A percentile compares a stretch with the other conserved stretches of the same genome.
phyloP scores from a whole-genome alignment of 2,329 filamentous ascomycete species.

The Phialemonium atrogriseum region DNA sequence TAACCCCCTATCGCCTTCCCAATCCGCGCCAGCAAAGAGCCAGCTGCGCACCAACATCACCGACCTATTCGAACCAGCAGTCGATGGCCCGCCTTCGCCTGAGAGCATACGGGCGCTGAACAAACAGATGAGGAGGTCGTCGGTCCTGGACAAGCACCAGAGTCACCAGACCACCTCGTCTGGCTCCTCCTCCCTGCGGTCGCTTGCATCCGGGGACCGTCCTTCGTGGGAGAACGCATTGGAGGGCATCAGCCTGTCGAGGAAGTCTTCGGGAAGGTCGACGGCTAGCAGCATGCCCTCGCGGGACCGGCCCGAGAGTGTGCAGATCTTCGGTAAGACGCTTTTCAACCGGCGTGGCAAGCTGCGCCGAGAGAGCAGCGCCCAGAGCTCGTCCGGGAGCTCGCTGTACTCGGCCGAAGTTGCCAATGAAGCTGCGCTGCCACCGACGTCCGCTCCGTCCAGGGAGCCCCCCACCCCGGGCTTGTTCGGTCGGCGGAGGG shows the following conservation, averaged over 20 bases:
- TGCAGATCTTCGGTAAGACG: conserved; percentile 50
- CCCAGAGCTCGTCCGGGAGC: conserved; percentile 36
- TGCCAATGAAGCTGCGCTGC: conserved; percentile 11
- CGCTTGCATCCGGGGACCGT: conserved; percentile 32
- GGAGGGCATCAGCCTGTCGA: conserved; percentile 41
- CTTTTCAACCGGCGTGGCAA: conserved; percentile 48
- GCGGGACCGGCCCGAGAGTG: conserved; percentile 48
- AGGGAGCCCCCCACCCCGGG: conserved; percentile 40
- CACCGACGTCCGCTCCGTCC: conserved; percentile 16
- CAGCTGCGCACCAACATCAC: no score
- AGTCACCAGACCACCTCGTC: conserved; percentile 44
- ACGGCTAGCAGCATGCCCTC: conserved; percentile 42
- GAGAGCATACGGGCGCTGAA: conserved; percentile 49
- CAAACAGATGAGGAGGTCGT: conserved; percentile 49
- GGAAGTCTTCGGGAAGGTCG: conserved; percentile 49
- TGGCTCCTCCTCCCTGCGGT: conserved; percentile 45
- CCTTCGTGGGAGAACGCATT: conserved; percentile 41
- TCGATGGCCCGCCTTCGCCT: conserved; percentile 54
- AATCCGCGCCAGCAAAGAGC: no score
- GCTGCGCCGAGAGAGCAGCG: conserved; percentile 42
- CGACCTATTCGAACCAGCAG: conserved; percentile 46
- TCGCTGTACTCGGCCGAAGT: conserved; percentile 40
- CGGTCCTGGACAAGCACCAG: conserved; percentile 36
- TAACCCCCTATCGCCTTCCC: neutral
- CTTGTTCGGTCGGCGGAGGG: conserved; percentile 43